A percentile compares a stretch with the other conserved stretches of the same genome.
Conservation (phyloP, 371 early-diverging fungal genomes). For the Mortierella polycephala region DNA sequence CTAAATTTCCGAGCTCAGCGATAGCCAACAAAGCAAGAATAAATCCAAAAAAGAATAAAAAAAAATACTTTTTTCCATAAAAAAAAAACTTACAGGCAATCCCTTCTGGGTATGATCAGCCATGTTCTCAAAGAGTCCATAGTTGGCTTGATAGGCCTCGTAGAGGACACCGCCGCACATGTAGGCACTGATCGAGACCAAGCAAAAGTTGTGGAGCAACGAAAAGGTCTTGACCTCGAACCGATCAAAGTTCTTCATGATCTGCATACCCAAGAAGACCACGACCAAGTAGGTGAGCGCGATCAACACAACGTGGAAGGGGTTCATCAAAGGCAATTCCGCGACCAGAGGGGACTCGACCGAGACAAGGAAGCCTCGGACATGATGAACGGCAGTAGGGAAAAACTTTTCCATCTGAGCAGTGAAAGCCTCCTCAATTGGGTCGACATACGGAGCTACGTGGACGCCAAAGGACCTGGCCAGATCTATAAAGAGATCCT, state of each 20-base stretch:
- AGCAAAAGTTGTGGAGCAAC: constrained; percentile 60
- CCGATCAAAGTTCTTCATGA: constrained; percentile 57
- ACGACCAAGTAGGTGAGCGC: constrained; percentile 56
- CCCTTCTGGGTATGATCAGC: constrained; percentile 53
- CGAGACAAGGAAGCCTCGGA: constrained; percentile 37
- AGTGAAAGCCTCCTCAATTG: constrained; percentile 39
- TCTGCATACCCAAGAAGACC: constrained; percentile 58
- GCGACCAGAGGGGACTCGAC: constrained; percentile 56
- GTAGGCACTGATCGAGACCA: constrained; percentile 63
- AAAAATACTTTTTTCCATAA: constrained; percentile 3
- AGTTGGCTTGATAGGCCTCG: constrained; percentile 60
- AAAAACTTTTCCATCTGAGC: constrained; percentile 34
- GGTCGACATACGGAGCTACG: constrained; percentile 52
- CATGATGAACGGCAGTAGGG: constrained; percentile 33
- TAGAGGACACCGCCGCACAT: constrained; percentile 60
- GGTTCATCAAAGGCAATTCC: constrained; percentile 70
- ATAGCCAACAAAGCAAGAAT: neutral
- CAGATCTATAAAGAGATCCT: constrained; percentile 52
- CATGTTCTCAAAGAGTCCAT: constrained; percentile 60
- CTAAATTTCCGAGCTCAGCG: neutral
- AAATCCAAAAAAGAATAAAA: neutral
- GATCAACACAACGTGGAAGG: constrained; percentile 63
- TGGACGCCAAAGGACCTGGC: constrained; percentile 40
- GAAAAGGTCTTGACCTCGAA: constrained; percentile 59
- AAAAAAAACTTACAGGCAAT: constrained; percentile 53